These are phyloP conservation scores for Phaseolus lunatus DNA, from an alignment of 306 rosid species.

Conservation along the genomic window DNA sequence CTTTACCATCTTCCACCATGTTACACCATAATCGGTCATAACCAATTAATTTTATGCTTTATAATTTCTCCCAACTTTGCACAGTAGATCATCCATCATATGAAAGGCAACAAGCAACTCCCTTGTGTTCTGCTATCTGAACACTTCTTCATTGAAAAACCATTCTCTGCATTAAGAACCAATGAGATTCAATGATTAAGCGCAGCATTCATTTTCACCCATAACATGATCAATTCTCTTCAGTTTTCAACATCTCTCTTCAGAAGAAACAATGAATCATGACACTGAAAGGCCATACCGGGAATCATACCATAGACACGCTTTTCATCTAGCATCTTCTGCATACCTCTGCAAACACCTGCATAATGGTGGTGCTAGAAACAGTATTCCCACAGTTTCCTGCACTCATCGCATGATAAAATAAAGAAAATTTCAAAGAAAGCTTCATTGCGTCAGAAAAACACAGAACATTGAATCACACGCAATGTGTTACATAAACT, in stretches of 20 bases:
- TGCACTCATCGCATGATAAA: slow-evolving; percentile 54
- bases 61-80: slow-evolving; percentile 45
- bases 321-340: slow-evolving; percentile 71
- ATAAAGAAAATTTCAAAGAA: slow-evolving; percentile 23
- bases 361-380: slow-evolving; percentile 60
- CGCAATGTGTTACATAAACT: slow-evolving; percentile 40
- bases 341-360: slow-evolving; percentile 53
- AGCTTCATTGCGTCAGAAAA: slow-evolving; percentile 42
- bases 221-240: slow-evolving; percentile 50
- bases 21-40: not conserved
- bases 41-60: slow-evolving; percentile 57
- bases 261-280: slow-evolving; percentile 55
- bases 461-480: not conserved
- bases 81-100: slow-evolving; percentile 63
- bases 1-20: too few relatives aligned
- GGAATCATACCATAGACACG: slow-evolving; percentile 50
- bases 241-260: slow-evolving; percentile 47
- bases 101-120: slow-evolving; percentile 26
- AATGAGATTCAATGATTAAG: slow-evolving; percentile 45
- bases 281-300: slow-evolving; percentile 53
- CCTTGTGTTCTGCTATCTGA: slow-evolving; percentile 52
- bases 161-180: slow-evolving; percentile 41
- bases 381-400: slow-evolving; percentile 63
- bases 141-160: slow-evolving; percentile 57
- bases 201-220: slow-evolving; percentile 58